Evolutionary conservation across 139 green algal genomes (phyloP).

Genomic region (Trebouxia sp.): DNA sequence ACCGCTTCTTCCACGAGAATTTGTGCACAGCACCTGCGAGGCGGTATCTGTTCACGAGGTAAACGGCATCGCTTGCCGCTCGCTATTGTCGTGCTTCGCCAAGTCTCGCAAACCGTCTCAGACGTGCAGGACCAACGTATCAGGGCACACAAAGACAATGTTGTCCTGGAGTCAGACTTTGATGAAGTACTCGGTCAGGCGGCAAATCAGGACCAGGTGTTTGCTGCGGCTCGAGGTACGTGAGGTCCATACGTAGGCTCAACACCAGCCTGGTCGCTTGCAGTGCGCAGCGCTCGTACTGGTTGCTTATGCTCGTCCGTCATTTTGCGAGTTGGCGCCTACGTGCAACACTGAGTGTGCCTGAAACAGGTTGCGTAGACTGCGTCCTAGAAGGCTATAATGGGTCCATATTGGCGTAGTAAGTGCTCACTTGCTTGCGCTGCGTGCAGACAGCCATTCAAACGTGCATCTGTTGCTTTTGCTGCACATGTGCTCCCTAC

Average conservation of each 20-base stretch:
- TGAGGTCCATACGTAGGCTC: too few relatives aligned
- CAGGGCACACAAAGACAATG: slow-evolving; percentile 40
- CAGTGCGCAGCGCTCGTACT: too few relatives aligned
- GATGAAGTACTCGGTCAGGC: slow-evolving; percentile 48
- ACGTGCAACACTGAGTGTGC: too few relatives aligned
- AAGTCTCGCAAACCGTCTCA: background rate
- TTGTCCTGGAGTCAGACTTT: slow-evolving; percentile 51
- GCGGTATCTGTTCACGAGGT: slow-evolving; percentile 49
- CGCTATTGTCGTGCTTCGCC: too few relatives aligned
- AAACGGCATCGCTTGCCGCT: background rate
- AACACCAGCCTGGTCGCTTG: too few relatives aligned
- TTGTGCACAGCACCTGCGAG: slow-evolving; percentile 40
- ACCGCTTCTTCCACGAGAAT: slow-evolving; percentile 53
- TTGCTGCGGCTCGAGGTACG: slow-evolving; percentile 32
- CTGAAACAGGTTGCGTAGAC: slow-evolving; percentile 38
- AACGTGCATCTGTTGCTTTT: background rate
- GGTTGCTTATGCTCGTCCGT: too few relatives aligned
- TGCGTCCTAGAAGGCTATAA: slow-evolving; percentile 53
- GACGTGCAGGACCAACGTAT: slow-evolving; percentile 27
- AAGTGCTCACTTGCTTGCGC: slow-evolving; percentile 26
- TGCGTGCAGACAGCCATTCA: background rate
- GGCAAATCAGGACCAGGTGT: slow-evolving; percentile 47
- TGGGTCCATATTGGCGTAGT: slow-evolving; percentile 57
- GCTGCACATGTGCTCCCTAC: background rate
- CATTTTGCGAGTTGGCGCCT: too few relatives aligned